Evolutionary conservation across 345 rosid genomes (phyloP).

Genomic region (Salix udensis): DNA sequence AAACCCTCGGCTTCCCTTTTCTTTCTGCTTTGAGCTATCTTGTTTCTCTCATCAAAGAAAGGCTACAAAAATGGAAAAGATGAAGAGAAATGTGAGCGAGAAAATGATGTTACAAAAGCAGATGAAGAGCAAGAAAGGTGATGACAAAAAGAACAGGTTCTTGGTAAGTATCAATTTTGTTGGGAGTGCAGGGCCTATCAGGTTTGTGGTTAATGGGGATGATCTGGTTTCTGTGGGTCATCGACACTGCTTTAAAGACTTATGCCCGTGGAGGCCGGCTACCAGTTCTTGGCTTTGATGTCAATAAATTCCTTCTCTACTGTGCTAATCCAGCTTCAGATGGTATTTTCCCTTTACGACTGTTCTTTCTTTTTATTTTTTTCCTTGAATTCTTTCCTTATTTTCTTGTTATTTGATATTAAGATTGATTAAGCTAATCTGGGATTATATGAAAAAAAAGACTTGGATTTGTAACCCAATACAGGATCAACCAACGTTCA

Average conservation of each 20-base stretch:
- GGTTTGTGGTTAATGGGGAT: conserved; percentile 16
- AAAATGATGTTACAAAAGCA: not conserved
- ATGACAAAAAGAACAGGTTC: not conserved
- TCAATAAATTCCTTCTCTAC: conserved; percentile 17
- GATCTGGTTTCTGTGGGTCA: conserved; percentile 8
- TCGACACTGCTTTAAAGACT: conserved; percentile 12
- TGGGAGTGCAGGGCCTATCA: conserved; percentile 23
- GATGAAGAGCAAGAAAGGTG: not conserved
- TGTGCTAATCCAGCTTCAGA: conserved; percentile 4
- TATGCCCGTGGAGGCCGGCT: conserved; percentile 20
- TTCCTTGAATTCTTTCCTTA: not conserved
- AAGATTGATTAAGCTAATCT: not conserved
- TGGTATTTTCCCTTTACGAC: not conserved
- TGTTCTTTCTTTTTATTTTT: not conserved
- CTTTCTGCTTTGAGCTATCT: not conserved
- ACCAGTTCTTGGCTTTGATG: conserved; percentile 21
- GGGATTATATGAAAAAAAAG: too few relatives aligned
- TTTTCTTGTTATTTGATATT: not conserved
- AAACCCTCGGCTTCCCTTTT: not conserved
- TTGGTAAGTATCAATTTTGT: conserved; percentile 15
- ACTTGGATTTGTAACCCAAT: too few relatives aligned
- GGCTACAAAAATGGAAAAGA: not conserved
- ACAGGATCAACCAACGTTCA: too few relatives aligned
- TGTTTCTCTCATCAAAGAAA: not conserved
- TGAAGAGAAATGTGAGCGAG: conserved; percentile 10